A percentile compares a stretch with the other conserved stretches of the same genome.
phyloP scores from a whole-genome alignment of 805 yeast genomes.

The Zygotorulaspora florentina region DNA sequence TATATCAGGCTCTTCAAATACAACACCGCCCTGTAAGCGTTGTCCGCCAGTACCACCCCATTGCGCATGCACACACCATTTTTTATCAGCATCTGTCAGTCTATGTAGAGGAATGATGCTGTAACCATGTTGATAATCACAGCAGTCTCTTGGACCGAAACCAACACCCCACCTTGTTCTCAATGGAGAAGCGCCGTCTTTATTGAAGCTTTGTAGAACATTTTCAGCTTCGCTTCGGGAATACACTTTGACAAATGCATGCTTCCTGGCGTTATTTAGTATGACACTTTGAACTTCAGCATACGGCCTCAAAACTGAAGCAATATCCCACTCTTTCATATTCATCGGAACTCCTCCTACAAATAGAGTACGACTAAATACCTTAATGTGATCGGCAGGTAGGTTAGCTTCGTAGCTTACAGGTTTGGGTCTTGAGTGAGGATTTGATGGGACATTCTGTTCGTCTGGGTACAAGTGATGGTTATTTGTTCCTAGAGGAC shows the following conservation, averaged over 20 bases:
- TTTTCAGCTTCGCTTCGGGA: conserved; percentile 88
- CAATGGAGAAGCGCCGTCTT: conserved; percentile 57
- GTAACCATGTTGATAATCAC: conserved; percentile 87
- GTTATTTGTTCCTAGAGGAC: conserved; percentile 25
- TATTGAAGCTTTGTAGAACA: conserved; percentile 67
- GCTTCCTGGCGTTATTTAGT: conserved; percentile 82
- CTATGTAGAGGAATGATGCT: conserved; percentile 83
- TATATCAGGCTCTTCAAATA: conserved; percentile 95
- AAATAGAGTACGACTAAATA: conserved; percentile 83
- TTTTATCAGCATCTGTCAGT: conserved; percentile 87
- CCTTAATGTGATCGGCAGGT: conserved; percentile 77
- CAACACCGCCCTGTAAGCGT: conserved; percentile 72
- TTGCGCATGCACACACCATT: conserved; percentile 86
- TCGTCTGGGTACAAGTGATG: conserved; percentile 45
- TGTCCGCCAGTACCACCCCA: conserved; percentile 97
- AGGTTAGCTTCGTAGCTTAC: conserved; percentile 65
- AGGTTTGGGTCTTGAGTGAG: conserved; percentile 71
- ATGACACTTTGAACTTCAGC: conserved; percentile 92
- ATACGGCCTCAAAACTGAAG: conserved; percentile 68
- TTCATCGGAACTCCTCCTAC: conserved; percentile 87
- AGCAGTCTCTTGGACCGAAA: conserved; percentile 97
- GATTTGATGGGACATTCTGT: conserved; percentile 62
- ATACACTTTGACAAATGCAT: conserved; percentile 93
- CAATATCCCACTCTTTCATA: conserved; percentile 73
- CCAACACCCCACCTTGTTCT: conserved; percentile 99